Percentiles rank a stretch among this genome's conserved stretches.
These are phyloP conservation scores for Beta macrorhiza DNA, from an alignment of 179 eudicot genomes.

Conservation along the genomic window DNA sequence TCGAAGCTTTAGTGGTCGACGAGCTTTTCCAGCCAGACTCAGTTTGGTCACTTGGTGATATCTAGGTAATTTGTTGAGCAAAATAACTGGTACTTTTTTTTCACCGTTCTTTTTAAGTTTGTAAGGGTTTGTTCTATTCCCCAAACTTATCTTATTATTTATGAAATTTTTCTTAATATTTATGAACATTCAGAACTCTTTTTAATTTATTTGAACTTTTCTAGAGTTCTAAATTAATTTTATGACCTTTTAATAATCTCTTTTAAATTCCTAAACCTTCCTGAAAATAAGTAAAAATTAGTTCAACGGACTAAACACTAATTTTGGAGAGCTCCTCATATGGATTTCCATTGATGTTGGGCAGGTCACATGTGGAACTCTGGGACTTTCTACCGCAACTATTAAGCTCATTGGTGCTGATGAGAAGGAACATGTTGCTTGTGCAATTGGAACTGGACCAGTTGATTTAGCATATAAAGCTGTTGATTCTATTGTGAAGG, in stretches of 20 bases:
- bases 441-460: slow-evolving; percentile 93
- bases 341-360: slow-evolving; percentile 11
- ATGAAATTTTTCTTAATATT: too few relatives aligned
- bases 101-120: background rate
- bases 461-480: slow-evolving; percentile 98
- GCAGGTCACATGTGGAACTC: slow-evolving; percentile 92
- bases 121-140: background rate
- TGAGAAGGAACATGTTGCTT: slow-evolving; percentile 69
- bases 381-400: slow-evolving; percentile 94
- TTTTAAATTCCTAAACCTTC: too few relatives aligned
- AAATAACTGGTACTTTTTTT: background rate
- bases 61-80: slow-evolving; percentile 51
- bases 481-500: slow-evolving; percentile 82
- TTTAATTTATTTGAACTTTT: too few relatives aligned
- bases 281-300: too few relatives aligned
- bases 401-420: slow-evolving; percentile 68
- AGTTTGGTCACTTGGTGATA: slow-evolving; percentile 78
- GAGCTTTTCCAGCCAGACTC: slow-evolving; percentile 87
- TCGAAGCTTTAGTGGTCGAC: slow-evolving; percentile 79
- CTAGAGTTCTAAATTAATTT: too few relatives aligned
- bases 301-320: too few relatives aligned
- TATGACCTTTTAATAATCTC: too few relatives aligned
- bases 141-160: too few relatives aligned
- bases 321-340: background rate
- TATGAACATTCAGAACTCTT: too few relatives aligned